These are phyloP conservation scores for Adansonia rubrostipa DNA, from an alignment of 441 rosid genomes.

Conservation along the genomic window DNA sequence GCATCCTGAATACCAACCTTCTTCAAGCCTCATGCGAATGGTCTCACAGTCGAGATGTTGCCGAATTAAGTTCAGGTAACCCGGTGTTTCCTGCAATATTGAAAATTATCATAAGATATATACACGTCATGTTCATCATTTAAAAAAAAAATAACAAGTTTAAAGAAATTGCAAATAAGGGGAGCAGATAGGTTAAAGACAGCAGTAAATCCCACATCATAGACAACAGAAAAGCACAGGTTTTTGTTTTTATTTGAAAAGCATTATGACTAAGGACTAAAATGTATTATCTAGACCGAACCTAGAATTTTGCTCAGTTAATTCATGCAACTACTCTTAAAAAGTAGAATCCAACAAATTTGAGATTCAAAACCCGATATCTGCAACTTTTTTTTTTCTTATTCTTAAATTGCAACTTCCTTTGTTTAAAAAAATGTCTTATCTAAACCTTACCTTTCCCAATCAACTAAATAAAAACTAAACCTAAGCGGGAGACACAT, in stretches of 20 bases:
- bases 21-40: slow-evolving; percentile 45
- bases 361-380: too few species aligned
- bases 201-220: background rate
- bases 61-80: slow-evolving; percentile 43
- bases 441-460: background rate
- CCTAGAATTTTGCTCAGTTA: too few species aligned
- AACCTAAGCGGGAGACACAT: background rate
- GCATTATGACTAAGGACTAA: background rate
- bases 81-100: slow-evolving; percentile 49
- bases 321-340: background rate
- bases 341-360: background rate
- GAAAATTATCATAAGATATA: background rate
- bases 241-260: background rate
- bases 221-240: background rate
- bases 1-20: slow-evolving; percentile 47
- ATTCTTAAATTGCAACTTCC: too few species aligned
- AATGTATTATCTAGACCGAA: background rate
- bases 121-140: background rate
- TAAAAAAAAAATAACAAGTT: background rate
- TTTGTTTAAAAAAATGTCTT: background rate
- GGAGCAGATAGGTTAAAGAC: background rate
- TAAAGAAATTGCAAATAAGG: background rate
- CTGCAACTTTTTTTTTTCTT: too few species aligned
- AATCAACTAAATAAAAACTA: background rate
- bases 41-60: slow-evolving; percentile 58